A percentile compares a stretch with the other conserved stretches of the same genome.
Evolutionary conservation across 2,329 filamentous ascomycete genomes (phyloP).

Genomic region (Paraphaeosphaeria minitans): DNA sequence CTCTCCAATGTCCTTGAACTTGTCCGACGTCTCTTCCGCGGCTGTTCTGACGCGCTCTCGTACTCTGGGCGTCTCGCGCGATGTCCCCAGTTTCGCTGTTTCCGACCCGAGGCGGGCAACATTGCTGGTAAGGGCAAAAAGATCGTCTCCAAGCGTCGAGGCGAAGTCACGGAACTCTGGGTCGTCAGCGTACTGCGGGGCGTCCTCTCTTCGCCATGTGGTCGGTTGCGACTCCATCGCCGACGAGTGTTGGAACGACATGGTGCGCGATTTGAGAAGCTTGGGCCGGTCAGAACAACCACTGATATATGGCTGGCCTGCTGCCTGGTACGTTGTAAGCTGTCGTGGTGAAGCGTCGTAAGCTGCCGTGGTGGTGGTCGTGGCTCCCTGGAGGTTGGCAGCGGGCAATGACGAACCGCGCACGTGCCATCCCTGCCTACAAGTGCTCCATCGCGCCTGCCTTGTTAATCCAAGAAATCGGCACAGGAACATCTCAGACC

Average conservation of each 20-base stretch:
- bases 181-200: conserved; percentile 82
- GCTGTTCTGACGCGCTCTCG: conserved; percentile 88
- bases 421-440: conserved; percentile 25
- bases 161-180: conserved; percentile 88
- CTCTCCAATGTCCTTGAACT: conserved; percentile 91
- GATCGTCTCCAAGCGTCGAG: conserved; percentile 80
- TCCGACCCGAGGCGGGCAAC: conserved; percentile 85
- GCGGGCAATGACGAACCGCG: conserved; percentile 33
- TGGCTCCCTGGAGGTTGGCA: conserved; percentile 35
- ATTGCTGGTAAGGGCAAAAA: conserved; percentile 87
- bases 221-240: conserved; percentile 81
- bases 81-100: conserved; percentile 83
- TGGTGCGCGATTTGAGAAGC: conserved; percentile 46
- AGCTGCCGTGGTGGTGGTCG: conserved; percentile 8
- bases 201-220: conserved; percentile 69
- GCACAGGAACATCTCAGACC: conserved; percentile 22
- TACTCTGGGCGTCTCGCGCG: conserved; percentile 87
- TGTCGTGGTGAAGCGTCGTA: conserved; percentile 5
- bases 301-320: conserved; percentile 11
- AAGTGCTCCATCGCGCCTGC: conserved; percentile 7
- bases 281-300: conserved; percentile 5
- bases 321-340: conserved; percentile 12
- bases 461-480: conserved; percentile 23
- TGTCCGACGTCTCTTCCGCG: conserved; percentile 81
- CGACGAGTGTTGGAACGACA: conserved; percentile 92